phyloP scores from a whole-genome alignment of 2,329 filamentous ascomycete species.

The Pseudocercospora fijiensis region DNA sequence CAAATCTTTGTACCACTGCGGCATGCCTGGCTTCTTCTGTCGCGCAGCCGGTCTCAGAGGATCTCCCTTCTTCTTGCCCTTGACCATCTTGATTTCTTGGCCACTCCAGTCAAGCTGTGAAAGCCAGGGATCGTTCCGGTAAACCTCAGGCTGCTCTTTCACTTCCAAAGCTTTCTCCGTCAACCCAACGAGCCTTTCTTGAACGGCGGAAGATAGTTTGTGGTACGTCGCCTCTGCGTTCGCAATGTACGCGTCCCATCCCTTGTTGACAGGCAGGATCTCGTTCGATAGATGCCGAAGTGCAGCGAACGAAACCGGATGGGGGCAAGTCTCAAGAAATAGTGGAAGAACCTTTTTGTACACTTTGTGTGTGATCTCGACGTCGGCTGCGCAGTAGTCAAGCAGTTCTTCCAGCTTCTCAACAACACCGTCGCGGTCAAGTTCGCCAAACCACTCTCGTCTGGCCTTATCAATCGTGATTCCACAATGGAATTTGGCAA shows the following conservation, averaged over 20 bases:
- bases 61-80: constrained; percentile 83
- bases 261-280: constrained; percentile 83
- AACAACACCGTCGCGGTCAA: constrained; percentile 69
- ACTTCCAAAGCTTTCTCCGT: constrained; percentile 74
- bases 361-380: constrained; percentile 88
- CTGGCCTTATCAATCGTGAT: constrained; percentile 86
- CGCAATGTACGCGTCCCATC: constrained; percentile 81
- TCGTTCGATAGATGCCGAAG: constrained; percentile 89
- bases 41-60: constrained; percentile 72
- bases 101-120: constrained; percentile 93
- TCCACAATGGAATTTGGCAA: constrained; percentile 93
- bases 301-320: constrained; percentile 95
- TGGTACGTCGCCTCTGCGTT: constrained; percentile 85
- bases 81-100: constrained; percentile 86
- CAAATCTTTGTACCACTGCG: constrained; percentile 92
- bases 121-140: constrained; percentile 83
- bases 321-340: constrained; percentile 86
- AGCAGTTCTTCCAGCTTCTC: constrained; percentile 76
- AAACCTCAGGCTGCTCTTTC: constrained; percentile 67
- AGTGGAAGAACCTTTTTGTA: constrained; percentile 90
- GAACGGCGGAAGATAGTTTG: constrained; percentile 71
- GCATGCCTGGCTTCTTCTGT: constrained; percentile 94
- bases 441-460: constrained; percentile 80
- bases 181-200: constrained; percentile 69
- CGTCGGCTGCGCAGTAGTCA: constrained; percentile 93